Conservation (phyloP, 2,329 filamentous ascomycete genomes). For the Pezicula radicicola region DNA sequence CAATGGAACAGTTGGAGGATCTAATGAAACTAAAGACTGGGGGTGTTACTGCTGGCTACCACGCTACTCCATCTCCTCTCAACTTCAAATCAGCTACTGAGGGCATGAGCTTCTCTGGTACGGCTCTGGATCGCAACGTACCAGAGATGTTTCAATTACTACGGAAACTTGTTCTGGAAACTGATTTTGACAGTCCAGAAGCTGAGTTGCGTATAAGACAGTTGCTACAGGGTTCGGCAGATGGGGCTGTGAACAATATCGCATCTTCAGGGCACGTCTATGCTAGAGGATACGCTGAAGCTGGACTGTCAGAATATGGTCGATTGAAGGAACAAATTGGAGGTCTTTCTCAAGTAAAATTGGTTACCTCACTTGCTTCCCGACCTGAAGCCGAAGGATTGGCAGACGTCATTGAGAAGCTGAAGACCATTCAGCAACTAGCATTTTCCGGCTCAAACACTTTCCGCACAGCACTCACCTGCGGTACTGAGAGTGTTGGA, state of each 20-base stretch:
- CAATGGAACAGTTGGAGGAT: slow-evolving; percentile 94
- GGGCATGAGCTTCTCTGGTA: slow-evolving; percentile 80
- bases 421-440: slow-evolving; percentile 81
- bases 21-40: slow-evolving; percentile 95
- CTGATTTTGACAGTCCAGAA: slow-evolving; percentile 82
- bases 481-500: slow-evolving; percentile 68
- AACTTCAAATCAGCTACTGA: slow-evolving; percentile 71
- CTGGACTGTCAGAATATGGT: slow-evolving; percentile 69
- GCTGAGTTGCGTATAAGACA: slow-evolving; percentile 82
- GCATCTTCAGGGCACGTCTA: slow-evolving; percentile 87
- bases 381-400: slow-evolving; percentile 68
- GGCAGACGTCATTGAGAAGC: slow-evolving; percentile 72
- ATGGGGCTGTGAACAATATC: slow-evolving; percentile 87
- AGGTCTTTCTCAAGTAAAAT: slow-evolving; percentile 86
- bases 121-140: slow-evolving; percentile 85
- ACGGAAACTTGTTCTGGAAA: slow-evolving; percentile 76
- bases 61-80: slow-evolving; percentile 74
- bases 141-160: slow-evolving; percentile 88
- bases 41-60: slow-evolving; percentile 80
- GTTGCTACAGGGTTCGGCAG: slow-evolving; percentile 80
- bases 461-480: slow-evolving; percentile 81
- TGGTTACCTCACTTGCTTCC: slow-evolving; percentile 75
- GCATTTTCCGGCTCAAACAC: slow-evolving; percentile 65
- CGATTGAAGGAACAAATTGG: slow-evolving; percentile 79
- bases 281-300: slow-evolving; percentile 79